Evolutionary conservation across 2,329 filamentous ascomycete genomes (phyloP).

Genomic region (Graphilbum ipis-grandicollis): DNA sequence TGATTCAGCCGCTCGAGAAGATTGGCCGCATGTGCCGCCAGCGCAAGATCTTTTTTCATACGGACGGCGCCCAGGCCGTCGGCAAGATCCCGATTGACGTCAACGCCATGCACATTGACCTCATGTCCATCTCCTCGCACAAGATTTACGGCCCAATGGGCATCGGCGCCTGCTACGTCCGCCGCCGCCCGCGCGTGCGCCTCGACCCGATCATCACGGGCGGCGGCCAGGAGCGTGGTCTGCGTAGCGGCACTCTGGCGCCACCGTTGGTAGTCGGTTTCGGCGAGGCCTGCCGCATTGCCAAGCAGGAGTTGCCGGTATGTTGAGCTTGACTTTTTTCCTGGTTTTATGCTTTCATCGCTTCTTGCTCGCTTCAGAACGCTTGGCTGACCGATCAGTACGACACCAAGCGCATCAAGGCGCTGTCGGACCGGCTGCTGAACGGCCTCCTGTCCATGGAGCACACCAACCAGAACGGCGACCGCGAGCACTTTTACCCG

Average conservation of each 20-base stretch:
- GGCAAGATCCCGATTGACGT: conserved; percentile 95
- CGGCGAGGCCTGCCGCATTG: conserved; percentile 86
- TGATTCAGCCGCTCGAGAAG: conserved; percentile 89
- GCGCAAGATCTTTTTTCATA: conserved; percentile 96
- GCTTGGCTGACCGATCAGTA: conserved; percentile 53
- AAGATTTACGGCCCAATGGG: conserved; percentile 98
- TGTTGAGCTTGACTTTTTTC: conserved; percentile 19
- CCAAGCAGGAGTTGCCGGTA: conserved; percentile 80
- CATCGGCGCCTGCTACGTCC: conserved; percentile 89
- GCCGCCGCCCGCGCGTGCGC: conserved; percentile 80
- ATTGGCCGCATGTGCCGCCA: conserved; percentile 83
- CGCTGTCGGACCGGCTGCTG: conserved; percentile 67
- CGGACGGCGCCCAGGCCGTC: conserved; percentile 91
- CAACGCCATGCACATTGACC: conserved; percentile 92
- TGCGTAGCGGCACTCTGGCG: conserved; percentile 85
- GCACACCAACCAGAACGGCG: conserved; percentile 83
- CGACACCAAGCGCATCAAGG: conserved; percentile 69
- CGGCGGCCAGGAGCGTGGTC: conserved; percentile 86
- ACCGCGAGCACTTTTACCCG: conserved; percentile 69
- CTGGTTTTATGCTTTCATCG: not conserved
- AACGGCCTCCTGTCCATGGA: conserved; percentile 76
- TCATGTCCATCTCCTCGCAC: conserved; percentile 98
- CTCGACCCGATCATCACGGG: conserved; percentile 92
- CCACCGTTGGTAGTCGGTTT: conserved; percentile 82
- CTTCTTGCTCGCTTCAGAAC: no score